Conservation (phyloP, 2,329 filamentous ascomycete species). For the Exophiala bonariae region DNA sequence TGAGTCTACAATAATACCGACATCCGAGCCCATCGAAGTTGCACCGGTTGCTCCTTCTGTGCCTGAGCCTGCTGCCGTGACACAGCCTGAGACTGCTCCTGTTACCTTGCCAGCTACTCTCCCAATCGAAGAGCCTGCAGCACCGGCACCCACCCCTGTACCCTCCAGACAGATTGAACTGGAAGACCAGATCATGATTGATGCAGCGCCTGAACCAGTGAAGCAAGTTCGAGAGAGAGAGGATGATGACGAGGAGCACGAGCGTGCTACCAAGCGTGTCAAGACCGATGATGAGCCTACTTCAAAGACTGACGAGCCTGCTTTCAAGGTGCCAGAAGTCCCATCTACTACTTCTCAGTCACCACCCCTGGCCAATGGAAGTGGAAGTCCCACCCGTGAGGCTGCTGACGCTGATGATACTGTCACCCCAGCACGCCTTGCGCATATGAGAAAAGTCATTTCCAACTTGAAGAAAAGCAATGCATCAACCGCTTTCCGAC, state of each 20-base stretch:
- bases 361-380: conserved; percentile 19
- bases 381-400: conserved; percentile 33
- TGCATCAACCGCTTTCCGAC: conserved; percentile 71
- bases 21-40: conserved; percentile 11
- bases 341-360: conserved; percentile 36
- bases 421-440: conserved; percentile 23
- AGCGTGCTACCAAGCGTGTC: conserved; percentile 77
- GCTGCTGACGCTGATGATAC: conserved; percentile 25
- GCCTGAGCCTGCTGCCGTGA: background rate
- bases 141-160: conserved; percentile 24
- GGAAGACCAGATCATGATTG: conserved; percentile 54
- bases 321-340: conserved; percentile 47
- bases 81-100: background rate
- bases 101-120: background rate
- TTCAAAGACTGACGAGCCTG: conserved; percentile 35
- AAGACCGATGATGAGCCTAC: conserved; percentile 65
- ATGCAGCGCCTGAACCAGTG: conserved; percentile 49
- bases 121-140: conserved; percentile 23
- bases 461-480: conserved; percentile 75
- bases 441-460: conserved; percentile 29
- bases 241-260: conserved; percentile 60
- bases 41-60: background rate
- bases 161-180: conserved; percentile 15
- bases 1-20: conserved; percentile 12
- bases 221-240: conserved; percentile 77